Percentiles rank a stretch among this genome's conserved stretches.
These are phyloP conservation scores for Lachnellula willkommii DNA, from an alignment of 2,329 filamentous ascomycete genomes.

Conservation along the genomic window DNA sequence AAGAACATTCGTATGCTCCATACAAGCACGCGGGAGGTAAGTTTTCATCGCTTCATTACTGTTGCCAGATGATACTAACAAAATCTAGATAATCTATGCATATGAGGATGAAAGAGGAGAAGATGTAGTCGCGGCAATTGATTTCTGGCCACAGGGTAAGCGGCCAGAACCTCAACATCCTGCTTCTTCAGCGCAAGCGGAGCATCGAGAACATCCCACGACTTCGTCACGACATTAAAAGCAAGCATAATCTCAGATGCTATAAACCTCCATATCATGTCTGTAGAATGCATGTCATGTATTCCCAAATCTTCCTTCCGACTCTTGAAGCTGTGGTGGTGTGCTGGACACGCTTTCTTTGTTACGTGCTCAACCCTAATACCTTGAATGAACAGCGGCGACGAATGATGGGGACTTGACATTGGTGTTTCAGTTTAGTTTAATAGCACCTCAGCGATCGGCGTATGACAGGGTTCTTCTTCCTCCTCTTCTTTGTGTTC, in stretches of 20 bases:
- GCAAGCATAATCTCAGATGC: slow-evolving; percentile 6
- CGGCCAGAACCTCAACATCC: slow-evolving; percentile 25
- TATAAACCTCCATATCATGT: slow-evolving; percentile 12
- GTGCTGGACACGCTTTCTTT: slow-evolving; percentile 24
- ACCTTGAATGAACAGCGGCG: slow-evolving; percentile 9
- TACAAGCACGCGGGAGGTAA: slow-evolving; percentile 92
- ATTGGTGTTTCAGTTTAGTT: slow-evolving; percentile 5
- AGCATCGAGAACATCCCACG: slow-evolving; percentile 14
- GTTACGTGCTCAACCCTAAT: not conserved
- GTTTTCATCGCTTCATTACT: slow-evolving; percentile 26
- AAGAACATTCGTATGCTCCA: slow-evolving; percentile 98
- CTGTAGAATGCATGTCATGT: slow-evolving; percentile 19
- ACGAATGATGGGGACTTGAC: slow-evolving; percentile 12
- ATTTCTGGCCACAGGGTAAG: slow-evolving; percentile 67
- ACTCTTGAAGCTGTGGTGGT: slow-evolving; percentile 9
- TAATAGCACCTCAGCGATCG: slow-evolving; percentile 22
- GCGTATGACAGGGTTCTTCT: slow-evolving; percentile 16
- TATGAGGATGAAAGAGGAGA: slow-evolving; percentile 94
- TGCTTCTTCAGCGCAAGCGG: slow-evolving; percentile 9
- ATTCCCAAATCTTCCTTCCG: slow-evolving; percentile 12
- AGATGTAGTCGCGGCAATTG: slow-evolving; percentile 88
- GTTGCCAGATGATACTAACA: slow-evolving; percentile 21
- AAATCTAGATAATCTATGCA: slow-evolving; percentile 80
- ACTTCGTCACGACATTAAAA: slow-evolving; percentile 26
- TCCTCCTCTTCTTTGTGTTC: not conserved